A percentile compares a stretch with the other conserved stretches of the same genome.
These are phyloP conservation scores for Beta lomatogona DNA, from an alignment of 179 eudicot genomes.

Conservation along the genomic window DNA sequence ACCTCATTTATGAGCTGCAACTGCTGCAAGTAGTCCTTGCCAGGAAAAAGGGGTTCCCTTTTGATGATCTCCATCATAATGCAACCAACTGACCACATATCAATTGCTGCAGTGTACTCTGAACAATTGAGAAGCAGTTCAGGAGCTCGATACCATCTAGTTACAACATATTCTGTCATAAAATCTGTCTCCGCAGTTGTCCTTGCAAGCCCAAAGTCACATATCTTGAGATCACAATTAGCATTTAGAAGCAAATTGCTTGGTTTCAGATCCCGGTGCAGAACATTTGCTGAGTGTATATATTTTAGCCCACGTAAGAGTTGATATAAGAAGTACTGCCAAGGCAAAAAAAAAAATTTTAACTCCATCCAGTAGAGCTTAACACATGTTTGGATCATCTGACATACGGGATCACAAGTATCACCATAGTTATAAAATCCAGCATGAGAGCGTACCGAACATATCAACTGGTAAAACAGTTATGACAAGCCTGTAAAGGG, in stretches of 20 bases:
- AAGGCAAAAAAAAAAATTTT: background rate
- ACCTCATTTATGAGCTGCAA: conserved; percentile 69
- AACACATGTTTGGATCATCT: background rate
- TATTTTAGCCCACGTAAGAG: conserved; percentile 69
- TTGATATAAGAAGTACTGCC: conserved; percentile 80
- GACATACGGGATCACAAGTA: background rate
- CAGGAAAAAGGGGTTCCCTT: conserved; percentile 71
- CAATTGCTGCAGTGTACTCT: conserved; percentile 71
- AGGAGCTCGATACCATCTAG: conserved; percentile 85
- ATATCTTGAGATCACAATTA: conserved; percentile 81
- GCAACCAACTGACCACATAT: conserved; percentile 88
- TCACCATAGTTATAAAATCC: background rate
- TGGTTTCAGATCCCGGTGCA: conserved; percentile 81
- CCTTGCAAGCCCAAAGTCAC: conserved; percentile 83
- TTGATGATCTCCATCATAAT: conserved; percentile 71
- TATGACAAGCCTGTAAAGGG: background rate
- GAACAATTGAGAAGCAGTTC: conserved; percentile 74
- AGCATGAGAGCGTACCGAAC: background rate
- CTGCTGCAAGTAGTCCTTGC: conserved; percentile 75
- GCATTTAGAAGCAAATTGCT: conserved; percentile 79
- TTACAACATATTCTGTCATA: conserved; percentile 87
- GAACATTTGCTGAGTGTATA: conserved; percentile 73
- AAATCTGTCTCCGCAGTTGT: conserved; percentile 74
- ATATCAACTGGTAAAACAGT: background rate
- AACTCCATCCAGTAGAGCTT: background rate